phyloP scores from a whole-genome alignment of 139 green algal genomes.

The Chlorokybus atmophyticus region DNA sequence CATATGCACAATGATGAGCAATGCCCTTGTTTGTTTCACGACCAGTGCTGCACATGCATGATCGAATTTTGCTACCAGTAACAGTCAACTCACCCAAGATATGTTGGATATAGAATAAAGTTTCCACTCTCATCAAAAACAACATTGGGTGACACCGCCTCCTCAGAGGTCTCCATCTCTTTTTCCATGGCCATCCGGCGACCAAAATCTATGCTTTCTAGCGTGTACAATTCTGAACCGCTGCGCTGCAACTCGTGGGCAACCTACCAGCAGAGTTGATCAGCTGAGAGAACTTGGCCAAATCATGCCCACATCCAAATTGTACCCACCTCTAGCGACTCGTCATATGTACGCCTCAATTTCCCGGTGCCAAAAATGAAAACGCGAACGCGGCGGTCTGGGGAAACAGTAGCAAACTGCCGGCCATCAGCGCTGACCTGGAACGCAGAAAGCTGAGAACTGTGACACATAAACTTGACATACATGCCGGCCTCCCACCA shows the following conservation, averaged over 20 bases:
- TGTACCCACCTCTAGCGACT: constrained; percentile 47
- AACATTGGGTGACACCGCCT: constrained; percentile 47
- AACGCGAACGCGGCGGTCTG: constrained; percentile 71
- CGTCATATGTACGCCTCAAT: constrained; percentile 68
- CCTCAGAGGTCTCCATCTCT: constrained; percentile 41
- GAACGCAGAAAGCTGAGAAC: no score
- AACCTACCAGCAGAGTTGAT: no score
- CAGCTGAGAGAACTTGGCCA: constrained; percentile 18
- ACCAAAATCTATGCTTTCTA: constrained; percentile 90
- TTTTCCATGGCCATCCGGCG: constrained; percentile 30
- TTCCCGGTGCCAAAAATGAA: constrained; percentile 77
- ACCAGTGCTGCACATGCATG: no score
- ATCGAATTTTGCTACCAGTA: no score
- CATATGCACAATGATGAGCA: no score
- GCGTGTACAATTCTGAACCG: constrained; percentile 37
- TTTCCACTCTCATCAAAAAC: constrained; percentile 89
- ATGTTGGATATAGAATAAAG: constrained; percentile 69
- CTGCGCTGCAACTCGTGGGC: constrained; percentile 67
- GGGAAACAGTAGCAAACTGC: constrained; percentile 58
- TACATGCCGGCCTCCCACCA: no score
- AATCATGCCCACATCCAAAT: neutral
- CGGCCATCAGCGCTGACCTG: constrained; percentile 59
- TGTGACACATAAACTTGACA: no score
- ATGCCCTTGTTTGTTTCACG: no score
- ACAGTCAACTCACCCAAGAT: constrained; percentile 49